Conservation (phyloP, 495 filamentous ascomycete genomes). For the Margaritispora aquatica region DNA sequence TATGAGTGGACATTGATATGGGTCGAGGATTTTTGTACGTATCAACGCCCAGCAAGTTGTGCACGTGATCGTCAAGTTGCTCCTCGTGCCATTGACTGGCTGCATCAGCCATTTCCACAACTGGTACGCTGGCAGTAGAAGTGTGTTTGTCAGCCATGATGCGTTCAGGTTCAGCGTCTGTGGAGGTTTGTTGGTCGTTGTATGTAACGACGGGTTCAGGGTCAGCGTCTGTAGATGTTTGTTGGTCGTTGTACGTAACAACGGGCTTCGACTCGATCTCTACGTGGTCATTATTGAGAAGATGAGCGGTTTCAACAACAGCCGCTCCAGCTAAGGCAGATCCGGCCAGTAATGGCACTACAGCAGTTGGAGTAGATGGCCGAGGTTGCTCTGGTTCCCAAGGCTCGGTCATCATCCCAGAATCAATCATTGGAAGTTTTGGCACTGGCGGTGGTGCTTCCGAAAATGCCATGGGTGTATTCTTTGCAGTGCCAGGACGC, state of each 20-base stretch:
- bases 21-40: constrained; percentile 12
- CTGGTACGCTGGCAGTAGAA: constrained; percentile 4
- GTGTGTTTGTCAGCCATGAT: constrained; percentile 3
- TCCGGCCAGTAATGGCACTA: constrained; percentile 13
- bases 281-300: not conserved
- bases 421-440: constrained; percentile 64
- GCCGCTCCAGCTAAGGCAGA: constrained; percentile 12
- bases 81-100: constrained; percentile 24
- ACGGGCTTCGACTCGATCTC: not conserved
- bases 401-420: constrained; percentile 83
- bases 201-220: not conserved
- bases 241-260: not conserved
- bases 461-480: constrained; percentile 48
- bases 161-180: not conserved
- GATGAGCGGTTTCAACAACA: constrained; percentile 4
- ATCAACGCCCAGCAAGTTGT: constrained; percentile 4
- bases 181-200: not conserved
- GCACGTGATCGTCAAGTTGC: constrained; percentile 4
- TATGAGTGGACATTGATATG: constrained; percentile 22
- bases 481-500: constrained; percentile 30
- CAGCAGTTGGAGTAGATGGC: constrained; percentile 13
- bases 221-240: constrained; percentile 1
- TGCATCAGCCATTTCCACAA: constrained; percentile 18
- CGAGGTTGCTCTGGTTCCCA: constrained; percentile 26
- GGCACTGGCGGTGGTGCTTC: constrained; percentile 38